phyloP scores from a whole-genome alignment of 768 basidiomycete genomes.

The Naganishia vaughanmartiniae region DNA sequence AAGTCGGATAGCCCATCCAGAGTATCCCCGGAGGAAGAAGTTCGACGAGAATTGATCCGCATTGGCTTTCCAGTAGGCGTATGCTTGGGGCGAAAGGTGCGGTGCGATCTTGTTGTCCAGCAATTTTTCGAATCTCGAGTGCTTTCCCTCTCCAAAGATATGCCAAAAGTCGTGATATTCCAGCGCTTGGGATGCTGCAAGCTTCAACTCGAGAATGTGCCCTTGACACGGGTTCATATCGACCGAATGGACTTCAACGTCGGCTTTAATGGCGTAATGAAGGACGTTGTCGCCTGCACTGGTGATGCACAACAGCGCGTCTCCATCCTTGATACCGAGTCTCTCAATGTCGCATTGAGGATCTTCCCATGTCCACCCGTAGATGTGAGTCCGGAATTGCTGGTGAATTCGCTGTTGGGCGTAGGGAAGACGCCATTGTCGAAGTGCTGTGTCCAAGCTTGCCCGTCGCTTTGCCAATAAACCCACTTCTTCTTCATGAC shows the following conservation, averaged over 20 bases:
- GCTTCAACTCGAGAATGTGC: slow-evolving; percentile 74
- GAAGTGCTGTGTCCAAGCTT: slow-evolving; percentile 18
- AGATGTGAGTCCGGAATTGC: slow-evolving; percentile 56
- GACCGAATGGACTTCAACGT: slow-evolving; percentile 67
- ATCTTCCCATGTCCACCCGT: slow-evolving; percentile 61
- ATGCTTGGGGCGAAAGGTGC: slow-evolving; percentile 62
- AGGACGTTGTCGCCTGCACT: slow-evolving; percentile 77
- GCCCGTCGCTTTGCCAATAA: slow-evolving; percentile 3
- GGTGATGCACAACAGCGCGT: slow-evolving; percentile 71
- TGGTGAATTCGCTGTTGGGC: slow-evolving; percentile 68
- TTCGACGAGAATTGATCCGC: slow-evolving; percentile 55
- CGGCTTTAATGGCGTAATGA: slow-evolving; percentile 69
- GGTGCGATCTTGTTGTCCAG: slow-evolving; percentile 66
- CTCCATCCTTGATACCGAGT: slow-evolving; percentile 61
- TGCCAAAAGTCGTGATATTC: slow-evolving; percentile 63
- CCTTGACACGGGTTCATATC: slow-evolving; percentile 76
- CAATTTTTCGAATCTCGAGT: slow-evolving; percentile 62
- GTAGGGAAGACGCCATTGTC: slow-evolving; percentile 69
- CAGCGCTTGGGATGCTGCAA: slow-evolving; percentile 64
- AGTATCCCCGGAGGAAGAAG: slow-evolving; percentile 70
- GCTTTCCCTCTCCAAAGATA: slow-evolving; percentile 67
- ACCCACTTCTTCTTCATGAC: slow-evolving; percentile 13
- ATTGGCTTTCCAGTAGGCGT: slow-evolving; percentile 74
- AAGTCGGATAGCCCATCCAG: slow-evolving; percentile 66
- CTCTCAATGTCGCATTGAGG: slow-evolving; percentile 70